A percentile compares a stretch with the other conserved stretches of the same genome.
These are phyloP conservation scores for Vanrija sp. DNA, from an alignment of 1,284 basidiomycete genomes.

Conservation along the genomic window DNA sequence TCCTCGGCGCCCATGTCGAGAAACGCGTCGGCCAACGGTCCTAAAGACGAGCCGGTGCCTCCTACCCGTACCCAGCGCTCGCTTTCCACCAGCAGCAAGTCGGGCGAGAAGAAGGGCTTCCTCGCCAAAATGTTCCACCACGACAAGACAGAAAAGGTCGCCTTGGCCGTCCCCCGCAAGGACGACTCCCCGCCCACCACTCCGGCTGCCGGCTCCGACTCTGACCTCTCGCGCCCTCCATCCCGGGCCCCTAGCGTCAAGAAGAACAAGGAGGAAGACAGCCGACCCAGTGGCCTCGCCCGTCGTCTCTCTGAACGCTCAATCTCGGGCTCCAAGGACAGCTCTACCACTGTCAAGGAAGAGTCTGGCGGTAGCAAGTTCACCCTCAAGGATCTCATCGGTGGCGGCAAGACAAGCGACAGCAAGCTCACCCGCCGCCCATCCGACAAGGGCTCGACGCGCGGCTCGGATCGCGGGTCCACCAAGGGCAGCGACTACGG, in stretches of 20 bases:
- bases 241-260: conserved; percentile 33
- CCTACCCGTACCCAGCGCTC: conserved; percentile 8
- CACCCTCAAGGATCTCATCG: conserved; percentile 74
- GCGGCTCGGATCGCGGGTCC: conserved; percentile 49
- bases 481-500: conserved; percentile 41
- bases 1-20: conserved; percentile 39
- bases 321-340: conserved; percentile 21
- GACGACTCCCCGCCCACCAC: conserved; percentile 37
- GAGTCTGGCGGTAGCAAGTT: conserved; percentile 60
- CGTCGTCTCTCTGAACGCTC: conserved; percentile 29
- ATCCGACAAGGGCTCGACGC: conserved; percentile 62
- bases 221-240: conserved; percentile 34
- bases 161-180: conserved; percentile 14
- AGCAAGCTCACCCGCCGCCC: conserved; percentile 65
- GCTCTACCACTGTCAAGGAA: neutral
- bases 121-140: conserved; percentile 49
- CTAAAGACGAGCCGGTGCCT: conserved; percentile 9
- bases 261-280: conserved; percentile 16
- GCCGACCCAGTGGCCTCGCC: neutral
- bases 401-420: conserved; percentile 38
- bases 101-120: conserved; percentile 45
- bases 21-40: conserved; percentile 27
- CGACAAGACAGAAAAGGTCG: conserved; percentile 32
- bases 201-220: conserved; percentile 27
- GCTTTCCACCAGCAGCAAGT: conserved; percentile 19